These are phyloP conservation scores for Paxillus involutus DNA, from an alignment of 768 basidiomycete species.

Conservation along the genomic window DNA sequence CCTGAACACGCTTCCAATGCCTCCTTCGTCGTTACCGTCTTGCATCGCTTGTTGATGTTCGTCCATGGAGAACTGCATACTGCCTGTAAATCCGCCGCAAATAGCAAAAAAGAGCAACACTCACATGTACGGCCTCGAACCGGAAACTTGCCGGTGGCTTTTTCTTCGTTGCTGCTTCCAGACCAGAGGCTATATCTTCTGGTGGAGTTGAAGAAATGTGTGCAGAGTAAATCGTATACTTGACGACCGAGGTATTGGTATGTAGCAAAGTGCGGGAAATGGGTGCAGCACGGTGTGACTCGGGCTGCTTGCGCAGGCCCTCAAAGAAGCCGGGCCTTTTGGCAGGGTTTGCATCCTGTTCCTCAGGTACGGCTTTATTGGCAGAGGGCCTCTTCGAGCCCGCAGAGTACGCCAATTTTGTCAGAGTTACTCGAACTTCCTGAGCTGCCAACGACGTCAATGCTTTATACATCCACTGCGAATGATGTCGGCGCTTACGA, in stretches of 20 bases:
- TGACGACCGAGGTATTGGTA: not conserved
- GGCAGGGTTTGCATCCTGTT: not conserved
- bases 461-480: not conserved
- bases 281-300: not conserved
- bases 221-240: constrained; percentile 18
- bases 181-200: constrained; percentile 61
- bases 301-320: not conserved
- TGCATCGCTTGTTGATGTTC: constrained; percentile 68
- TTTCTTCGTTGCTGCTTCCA: constrained; percentile 89
- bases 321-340: constrained; percentile 4
- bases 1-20: constrained; percentile 70
- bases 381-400: constrained; percentile 52
- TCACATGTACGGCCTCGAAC: constrained; percentile 80
- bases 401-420: constrained; percentile 74
- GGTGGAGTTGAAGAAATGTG: constrained; percentile 55
- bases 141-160: constrained; percentile 71
- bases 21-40: constrained; percentile 55
- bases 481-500: not conserved
- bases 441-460: constrained; percentile 45
- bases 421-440: constrained; percentile 72
- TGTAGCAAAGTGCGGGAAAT: not conserved
- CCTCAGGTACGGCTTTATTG: constrained; percentile 10
- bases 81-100: not conserved
- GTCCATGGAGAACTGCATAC: constrained; percentile 63
- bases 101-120: constrained; percentile 19